phyloP scores from a whole-genome alignment of 345 rosid species.

The Hibiscus syriacus region DNA sequence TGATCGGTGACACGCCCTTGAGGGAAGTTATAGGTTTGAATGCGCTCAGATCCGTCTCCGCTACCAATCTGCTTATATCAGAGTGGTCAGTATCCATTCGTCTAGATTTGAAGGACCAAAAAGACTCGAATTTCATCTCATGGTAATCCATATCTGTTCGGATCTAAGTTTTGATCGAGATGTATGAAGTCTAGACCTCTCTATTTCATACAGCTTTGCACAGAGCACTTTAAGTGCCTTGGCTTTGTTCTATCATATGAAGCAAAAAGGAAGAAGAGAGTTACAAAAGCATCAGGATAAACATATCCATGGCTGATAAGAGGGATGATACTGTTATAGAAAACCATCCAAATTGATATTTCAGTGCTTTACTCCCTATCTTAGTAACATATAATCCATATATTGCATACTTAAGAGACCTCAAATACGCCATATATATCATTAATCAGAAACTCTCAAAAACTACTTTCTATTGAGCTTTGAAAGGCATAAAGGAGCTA shows the following conservation, averaged over 20 bases:
- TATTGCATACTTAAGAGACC: background rate
- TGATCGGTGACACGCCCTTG: constrained; percentile 91
- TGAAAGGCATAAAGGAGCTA: constrained; percentile 50
- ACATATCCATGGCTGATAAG: background rate
- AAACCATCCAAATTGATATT: constrained; percentile 6
- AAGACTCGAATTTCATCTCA: background rate
- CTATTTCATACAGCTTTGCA: constrained; percentile 88
- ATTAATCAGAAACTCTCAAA: background rate
- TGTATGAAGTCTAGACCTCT: constrained; percentile 64
- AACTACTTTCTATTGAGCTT: constrained; percentile 38
- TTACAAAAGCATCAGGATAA: background rate
- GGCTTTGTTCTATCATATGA: constrained; percentile 61
- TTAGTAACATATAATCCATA: background rate
- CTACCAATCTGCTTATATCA: constrained; percentile 63
- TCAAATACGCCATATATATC: background rate
- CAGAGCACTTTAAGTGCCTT: constrained; percentile 87
- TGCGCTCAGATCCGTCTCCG: constrained; percentile 87
- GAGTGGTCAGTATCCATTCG: constrained; percentile 8
- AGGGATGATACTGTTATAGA: background rate
- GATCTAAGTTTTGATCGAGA: constrained; percentile 75
- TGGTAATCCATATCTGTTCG: constrained; percentile 55
- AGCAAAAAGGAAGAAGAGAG: background rate
- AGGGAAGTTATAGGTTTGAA: constrained; percentile 89
- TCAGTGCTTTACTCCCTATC: background rate
- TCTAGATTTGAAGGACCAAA: constrained; percentile 6